A percentile compares a stretch with the other conserved stretches of the same genome.
Conservation (phyloP, 1,284 basidiomycete species). For the Ustilago hordei region DNA sequence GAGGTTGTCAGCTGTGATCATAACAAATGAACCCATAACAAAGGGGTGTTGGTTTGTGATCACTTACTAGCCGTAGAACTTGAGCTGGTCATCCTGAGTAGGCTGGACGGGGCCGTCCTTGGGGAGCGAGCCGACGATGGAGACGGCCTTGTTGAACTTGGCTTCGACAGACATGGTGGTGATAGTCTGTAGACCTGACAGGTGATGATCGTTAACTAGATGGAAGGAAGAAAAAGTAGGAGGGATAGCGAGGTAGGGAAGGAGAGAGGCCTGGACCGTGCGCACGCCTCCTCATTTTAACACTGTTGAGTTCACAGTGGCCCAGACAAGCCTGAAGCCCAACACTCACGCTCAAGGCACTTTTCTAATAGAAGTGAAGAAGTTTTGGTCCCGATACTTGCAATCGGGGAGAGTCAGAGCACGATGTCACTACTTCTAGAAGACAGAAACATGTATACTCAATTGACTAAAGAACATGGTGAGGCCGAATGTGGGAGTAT, state of each 20-base stretch:
- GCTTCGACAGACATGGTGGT: conserved; percentile 53
- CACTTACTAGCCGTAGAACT: conserved; percentile 64
- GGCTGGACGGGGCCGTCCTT: conserved; percentile 66
- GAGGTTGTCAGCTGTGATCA: neutral
- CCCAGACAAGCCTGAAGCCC: neutral
- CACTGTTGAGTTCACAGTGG: neutral
- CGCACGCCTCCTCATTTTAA: conserved; percentile 5
- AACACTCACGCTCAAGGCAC: conserved; percentile 1
- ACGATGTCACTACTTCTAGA: too few species aligned
- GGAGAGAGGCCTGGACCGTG: conserved; percentile 1
- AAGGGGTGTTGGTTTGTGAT: neutral
- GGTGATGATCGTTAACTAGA: neutral
- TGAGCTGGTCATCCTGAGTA: conserved; percentile 64
- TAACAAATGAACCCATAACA: neutral
- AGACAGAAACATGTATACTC: too few species aligned
- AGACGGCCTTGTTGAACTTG: conserved; percentile 61
- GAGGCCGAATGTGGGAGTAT: too few species aligned
- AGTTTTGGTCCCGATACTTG: too few species aligned
- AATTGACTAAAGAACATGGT: too few species aligned
- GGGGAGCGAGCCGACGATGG: conserved; percentile 53
- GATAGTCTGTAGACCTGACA: neutral
- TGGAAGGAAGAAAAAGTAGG: neutral
- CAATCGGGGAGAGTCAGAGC: too few species aligned
- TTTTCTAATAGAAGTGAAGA: neutral
- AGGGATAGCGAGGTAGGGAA: neutral